Evolutionary conservation across 208 protist species (phyloP).

Genomic region (Naegleria lovaniensis): DNA sequence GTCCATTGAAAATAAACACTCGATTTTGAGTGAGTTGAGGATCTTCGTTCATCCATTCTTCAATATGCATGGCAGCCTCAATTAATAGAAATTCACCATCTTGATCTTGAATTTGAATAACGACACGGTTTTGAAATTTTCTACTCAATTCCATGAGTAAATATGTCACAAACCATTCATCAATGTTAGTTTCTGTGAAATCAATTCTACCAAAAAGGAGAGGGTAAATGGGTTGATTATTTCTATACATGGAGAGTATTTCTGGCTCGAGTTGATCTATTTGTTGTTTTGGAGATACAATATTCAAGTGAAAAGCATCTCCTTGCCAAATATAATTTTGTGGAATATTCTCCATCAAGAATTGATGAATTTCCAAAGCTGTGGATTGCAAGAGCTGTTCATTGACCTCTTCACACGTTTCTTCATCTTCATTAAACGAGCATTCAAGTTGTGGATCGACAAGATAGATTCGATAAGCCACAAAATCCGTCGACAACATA

Average conservation of each 20-base stretch:
- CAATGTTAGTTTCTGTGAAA: conserved; percentile 16
- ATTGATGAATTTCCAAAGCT: not conserved
- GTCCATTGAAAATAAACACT: conserved; percentile 26
- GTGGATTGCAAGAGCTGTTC: not conserved
- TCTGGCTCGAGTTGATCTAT: not conserved
- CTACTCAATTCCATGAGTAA: not conserved
- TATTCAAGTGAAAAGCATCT: not conserved
- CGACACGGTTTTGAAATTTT: not conserved
- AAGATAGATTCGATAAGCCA: not conserved
- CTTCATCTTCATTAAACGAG: not conserved
- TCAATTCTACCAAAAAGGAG: not conserved
- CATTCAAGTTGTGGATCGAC: not conserved
- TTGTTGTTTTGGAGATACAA: not conserved
- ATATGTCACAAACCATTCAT: conserved; percentile 32
- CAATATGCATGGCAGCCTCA: not conserved
- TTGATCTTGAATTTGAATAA: not conserved
- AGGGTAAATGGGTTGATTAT: not conserved
- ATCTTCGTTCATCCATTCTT: not conserved
- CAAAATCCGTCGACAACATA: not conserved
- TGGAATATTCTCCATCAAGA: not conserved
- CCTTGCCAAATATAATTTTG: conserved; percentile 15
- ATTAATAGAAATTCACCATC: conserved; percentile 33
- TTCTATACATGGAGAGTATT: not conserved
- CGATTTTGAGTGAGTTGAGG: not conserved
- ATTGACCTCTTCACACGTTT: not conserved